Base-by-base conservation (phyloP, 2,329 filamentous ascomycete genomes). In the Aspergillus unguis region DNA sequence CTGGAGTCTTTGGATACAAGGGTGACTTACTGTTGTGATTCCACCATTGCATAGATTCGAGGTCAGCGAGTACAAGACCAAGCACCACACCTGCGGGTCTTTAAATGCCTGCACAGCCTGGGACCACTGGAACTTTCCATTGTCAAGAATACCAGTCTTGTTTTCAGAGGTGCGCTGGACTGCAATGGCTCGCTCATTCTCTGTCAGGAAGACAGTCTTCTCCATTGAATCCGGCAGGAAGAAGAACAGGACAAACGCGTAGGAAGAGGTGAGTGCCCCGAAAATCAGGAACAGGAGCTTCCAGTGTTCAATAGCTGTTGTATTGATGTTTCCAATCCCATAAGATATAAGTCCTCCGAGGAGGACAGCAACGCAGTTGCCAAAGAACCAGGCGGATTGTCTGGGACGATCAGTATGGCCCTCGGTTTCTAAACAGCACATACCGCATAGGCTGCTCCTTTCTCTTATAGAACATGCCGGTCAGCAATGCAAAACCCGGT, bases 121-220 rank as follows among this genome's bases (percentile, higher is more conserved):
- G 47, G 71, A 66, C 63, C 58, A 65, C 50, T 70, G 71, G 62
- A 77, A 78, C 0, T 58, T 55, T 9, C 77, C 72, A 1, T 68
- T 67, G 56, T 81, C 82, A 65, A 80, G 79, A 38, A 82, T 75
- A 5, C 80, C 80, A 50, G 79, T 75, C 35, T 75, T 71, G 60
- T 83, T 82, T 7, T 61, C 68, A 2, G 77, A 68, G 1, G 82
- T 77, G 28, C 81, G 74, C 52, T 78, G 77, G 8, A 81, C 71
- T 2, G 79, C 80, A 28, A 84, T 74, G 2, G 70, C 58, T 6
- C 69, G 66, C 53, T 79, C 74, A 4, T 63, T 64, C 44, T 70
- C 63, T 8, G 56, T 71, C 26, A 78, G 61, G 55, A 76, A 78
- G 25, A 68, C 67, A 2, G 75, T 73, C 10, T 68, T 75, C 2